Evolutionary conservation across 2,329 filamentous ascomycete species (phyloP), one percentile per base, ranked within the genome.

Genomic region (Ceratocystis albifundus): DNA sequence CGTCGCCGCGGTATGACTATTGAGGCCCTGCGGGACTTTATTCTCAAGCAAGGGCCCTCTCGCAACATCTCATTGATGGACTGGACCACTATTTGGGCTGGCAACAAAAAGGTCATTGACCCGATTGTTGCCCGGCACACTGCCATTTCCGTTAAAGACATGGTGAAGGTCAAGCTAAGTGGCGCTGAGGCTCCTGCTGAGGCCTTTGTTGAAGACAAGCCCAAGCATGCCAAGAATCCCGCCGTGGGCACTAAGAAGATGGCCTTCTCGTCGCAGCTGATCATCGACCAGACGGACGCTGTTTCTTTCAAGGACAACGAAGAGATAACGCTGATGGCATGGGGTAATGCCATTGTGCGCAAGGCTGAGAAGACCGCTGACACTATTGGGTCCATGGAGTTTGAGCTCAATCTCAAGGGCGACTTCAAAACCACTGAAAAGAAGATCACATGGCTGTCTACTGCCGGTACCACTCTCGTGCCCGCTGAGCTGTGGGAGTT

Each of bases 341-440:
- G 93, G 93, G 94, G 93, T 71, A 95, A 96, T 72, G 90, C 76
- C 5, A 77, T 82, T 41, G 72, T 81, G 22, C 75, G 75, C 46
- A 75, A 80, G 72, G 80, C 78, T 1, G 75, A 75, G 64, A 76
- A 74, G 30, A 79, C 83, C 61, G 71, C 73, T 66, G 79, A 70
- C 20, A 79, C 83, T 61, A 85, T 96, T 71, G 87, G 85, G 12
- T 79, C 78, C 45, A 80, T 96, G 48, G 88, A 88, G 67, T 80
- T 94, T 65, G 90, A 96, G 77, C 84, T 96, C n/a, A 88, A 97
- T 76, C 84, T 96, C 62, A 85, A 88, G 72, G 92, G 93, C 66
- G 93, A 97, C 75, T 89, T 97, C 76, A 96, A 96, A 81, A 88
- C 89, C 73, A 97, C 93, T 0, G 86, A 90, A 73, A 96, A 96